Evolutionary conservation across 805 yeast genomes (phyloP).

Genomic region (Teunomyces gatunensis): DNA sequence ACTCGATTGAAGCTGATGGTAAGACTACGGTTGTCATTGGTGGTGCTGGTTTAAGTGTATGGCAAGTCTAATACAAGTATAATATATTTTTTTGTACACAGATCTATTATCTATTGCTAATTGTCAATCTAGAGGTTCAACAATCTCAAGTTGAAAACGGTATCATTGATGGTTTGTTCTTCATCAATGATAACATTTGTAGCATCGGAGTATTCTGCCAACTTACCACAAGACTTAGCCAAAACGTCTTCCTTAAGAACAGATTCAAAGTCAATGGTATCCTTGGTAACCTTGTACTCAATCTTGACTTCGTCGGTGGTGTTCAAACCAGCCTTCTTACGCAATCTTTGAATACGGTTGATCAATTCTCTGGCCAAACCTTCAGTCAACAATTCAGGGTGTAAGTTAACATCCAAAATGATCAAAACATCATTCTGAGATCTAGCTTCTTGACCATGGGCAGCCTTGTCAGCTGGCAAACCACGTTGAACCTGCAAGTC

Average conservation of each 20-base stretch:
- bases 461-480: constrained; percentile 62
- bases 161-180: constrained; percentile 75
- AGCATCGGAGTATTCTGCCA: constrained; percentile 49
- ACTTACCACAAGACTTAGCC: constrained; percentile 66
- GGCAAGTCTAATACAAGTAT: constrained; percentile 21
- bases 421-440: constrained; percentile 86
- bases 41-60: constrained; percentile 77
- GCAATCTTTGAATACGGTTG: constrained; percentile 94
- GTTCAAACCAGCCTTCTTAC: constrained; percentile 93
- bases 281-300: constrained; percentile 67
- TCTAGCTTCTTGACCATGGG: constrained; percentile 80
- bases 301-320: constrained; percentile 94
- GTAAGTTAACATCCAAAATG: constrained; percentile 81
- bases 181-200: constrained; percentile 66
- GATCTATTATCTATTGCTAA: neutral
- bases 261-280: constrained; percentile 60
- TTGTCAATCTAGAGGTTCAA: constrained; percentile 50
- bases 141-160: constrained; percentile 74
- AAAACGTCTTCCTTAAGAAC: constrained; percentile 73
- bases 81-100: constrained; percentile 1
- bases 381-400: constrained; percentile 87
- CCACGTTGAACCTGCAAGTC: constrained; percentile 91
- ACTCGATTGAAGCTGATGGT: constrained; percentile 27
- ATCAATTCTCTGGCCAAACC: constrained; percentile 95
- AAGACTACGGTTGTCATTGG: constrained; percentile 51